Evolutionary conservation across 306 rosid genomes (phyloP), one percentile per base, ranked within the genome.

Genomic region (Carpinus viminea): DNA sequence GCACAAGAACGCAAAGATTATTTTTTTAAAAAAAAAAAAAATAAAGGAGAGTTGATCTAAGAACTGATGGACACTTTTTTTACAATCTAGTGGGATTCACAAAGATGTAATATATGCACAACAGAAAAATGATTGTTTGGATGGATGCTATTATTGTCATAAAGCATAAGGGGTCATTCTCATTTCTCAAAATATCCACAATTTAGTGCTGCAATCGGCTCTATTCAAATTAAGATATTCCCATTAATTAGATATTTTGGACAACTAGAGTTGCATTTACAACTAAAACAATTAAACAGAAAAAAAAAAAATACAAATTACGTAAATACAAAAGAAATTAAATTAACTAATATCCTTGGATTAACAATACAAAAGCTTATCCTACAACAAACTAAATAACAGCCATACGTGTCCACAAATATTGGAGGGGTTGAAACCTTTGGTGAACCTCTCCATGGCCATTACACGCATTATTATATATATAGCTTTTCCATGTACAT

Each of bases 401-500:
- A 60, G 41, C 54, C 73, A 82, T 81, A 78, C 81, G 59, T 82
- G 83, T 75, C 72, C 83, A 73, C 82, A 78, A 59, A 24, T 38
- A 43, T 57, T 57, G 85, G 75, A 77, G 79, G 79, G 74, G 74
- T 47, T 65, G 77, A 85, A 74, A 83, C 87, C 88, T 89, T 81
- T 64, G 81, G 81, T 79, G 86, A 81, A 73, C 89, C 84, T 74
- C 83, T 87, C 90, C 83, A 65, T 5, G 7, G 4, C 4, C 6
- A 41, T 41, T 41, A 41, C 45, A 41, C 4, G 38, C 3, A 3
- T 3, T 38, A 24, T 74, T 72, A 54, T 68, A 78, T 34, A 70
- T 13, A 52, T 20, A 81, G 83, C 76, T 83, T 85, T 74, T 78
- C 79, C 84, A 79, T 87, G 79, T 88, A 89, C 88, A 89, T 36